A percentile compares a stretch with the other conserved stretches of the same genome.
phyloP scores from a whole-genome alignment of 176 grass and related monocot species.

The Cenchrus fungigraminus region DNA sequence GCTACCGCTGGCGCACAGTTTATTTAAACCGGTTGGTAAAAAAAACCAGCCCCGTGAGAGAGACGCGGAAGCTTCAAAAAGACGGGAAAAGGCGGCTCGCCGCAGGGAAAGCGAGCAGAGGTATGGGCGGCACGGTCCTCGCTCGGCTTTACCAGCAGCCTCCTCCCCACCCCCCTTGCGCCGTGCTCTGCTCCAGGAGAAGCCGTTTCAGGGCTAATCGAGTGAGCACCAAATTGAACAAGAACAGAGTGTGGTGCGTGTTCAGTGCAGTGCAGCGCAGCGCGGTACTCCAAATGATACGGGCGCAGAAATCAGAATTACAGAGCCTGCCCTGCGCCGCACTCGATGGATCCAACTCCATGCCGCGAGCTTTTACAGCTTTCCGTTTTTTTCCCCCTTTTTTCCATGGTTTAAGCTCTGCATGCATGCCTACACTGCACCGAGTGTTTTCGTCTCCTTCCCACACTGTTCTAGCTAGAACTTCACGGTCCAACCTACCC shows the following conservation, averaged over 20 bases:
- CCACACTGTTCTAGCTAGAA: neutral
- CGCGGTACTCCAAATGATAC: neutral
- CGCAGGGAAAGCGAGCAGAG: constrained; percentile 22
- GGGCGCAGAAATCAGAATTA: neutral
- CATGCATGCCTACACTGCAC: neutral
- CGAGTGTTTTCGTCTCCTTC: neutral
- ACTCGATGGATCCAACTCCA: constrained; percentile 21
- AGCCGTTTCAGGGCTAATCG: neutral
- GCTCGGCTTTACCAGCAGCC: neutral
- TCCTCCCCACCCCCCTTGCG: too few relatives aligned
- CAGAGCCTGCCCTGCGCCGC: constrained; percentile 1
- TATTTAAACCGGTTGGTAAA: too few relatives aligned
- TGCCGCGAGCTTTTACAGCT: constrained; percentile 25
- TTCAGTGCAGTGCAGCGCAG: neutral
- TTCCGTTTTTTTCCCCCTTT: neutral
- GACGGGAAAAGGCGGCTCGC: neutral
- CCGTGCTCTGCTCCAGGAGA: neutral
- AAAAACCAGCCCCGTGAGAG: too few relatives aligned
- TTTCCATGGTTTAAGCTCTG: neutral
- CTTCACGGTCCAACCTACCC: neutral
- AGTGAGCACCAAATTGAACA: neutral
- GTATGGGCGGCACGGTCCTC: neutral
- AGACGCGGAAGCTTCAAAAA: constrained; percentile 18
- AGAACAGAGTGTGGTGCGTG: neutral
- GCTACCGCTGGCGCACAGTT: too few relatives aligned